Evolutionary conservation across 805 yeast species (phyloP), one percentile per base, ranked within the genome.

Genomic region (Sugiyamaella qingdaonensis): DNA sequence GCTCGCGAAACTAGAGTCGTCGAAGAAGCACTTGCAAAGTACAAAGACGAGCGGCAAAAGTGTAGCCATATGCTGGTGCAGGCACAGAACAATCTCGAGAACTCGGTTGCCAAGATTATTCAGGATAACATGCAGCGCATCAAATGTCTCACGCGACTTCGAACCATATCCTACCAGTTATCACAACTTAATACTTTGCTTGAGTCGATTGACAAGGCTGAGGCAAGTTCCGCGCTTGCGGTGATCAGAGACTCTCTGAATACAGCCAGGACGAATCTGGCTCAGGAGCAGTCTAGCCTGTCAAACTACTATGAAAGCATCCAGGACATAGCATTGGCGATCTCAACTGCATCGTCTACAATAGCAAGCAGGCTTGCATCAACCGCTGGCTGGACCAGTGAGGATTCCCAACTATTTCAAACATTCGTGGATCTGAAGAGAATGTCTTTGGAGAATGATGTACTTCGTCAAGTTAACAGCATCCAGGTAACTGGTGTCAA

Each of bases 1-100:
- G 65, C 66, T 0, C 73, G 89, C 49, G 64, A 60, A 36, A 18
- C 49, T 16, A 47, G 46, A 13, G 56, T 54, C 11, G 44, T 53
- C 16, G 52, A 47, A 18, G 43, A 46, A 21, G 63, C 65, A 1
- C 36, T 62, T 10, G 52, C 49, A 10, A 54, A 55, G 47, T 46
- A 27, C 18, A 39, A 32, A 4, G 34, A 48, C 8, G 43, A 46
- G 10, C 54, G 60, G 10, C 32, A 18, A 14, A 46, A 42, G 5
- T 43, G 60, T 36, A 39, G 44, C 13, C 34, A 46, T 5, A 54
- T 59, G 13, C 32, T 62, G 10, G 39, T 42, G 21, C 59, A 60
- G 27, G 63, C 64, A 10, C 36, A 53, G 18, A 35, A 33, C 10
- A 32, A 16, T 8, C 18, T 49, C 10, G 52, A 49, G 16, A 21